Evolutionary conservation across 345 rosid genomes (phyloP).

Genomic region (Heritiera littoralis): DNA sequence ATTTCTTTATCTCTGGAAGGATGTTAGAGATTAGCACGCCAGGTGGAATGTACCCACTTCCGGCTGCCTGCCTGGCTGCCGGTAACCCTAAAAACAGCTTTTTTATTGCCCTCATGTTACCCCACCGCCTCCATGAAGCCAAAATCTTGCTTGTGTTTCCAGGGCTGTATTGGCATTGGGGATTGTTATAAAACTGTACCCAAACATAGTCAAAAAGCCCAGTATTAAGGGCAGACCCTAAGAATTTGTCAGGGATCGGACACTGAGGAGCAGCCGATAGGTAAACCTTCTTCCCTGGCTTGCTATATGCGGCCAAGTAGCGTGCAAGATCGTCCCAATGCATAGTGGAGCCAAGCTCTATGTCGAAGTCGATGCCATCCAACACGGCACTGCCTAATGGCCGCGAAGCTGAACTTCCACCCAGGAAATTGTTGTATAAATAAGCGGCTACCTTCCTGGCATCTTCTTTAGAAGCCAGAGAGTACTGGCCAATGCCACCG

Average conservation of each 20-base stretch:
- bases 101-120: conserved; percentile 22
- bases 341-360: conserved; percentile 42
- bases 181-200: conserved; percentile 25
- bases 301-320: conserved; percentile 32
- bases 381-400: conserved; percentile 55
- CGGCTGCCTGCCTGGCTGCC: conserved; percentile 7
- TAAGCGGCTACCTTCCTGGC: conserved; percentile 45
- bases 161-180: neutral
- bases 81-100: conserved; percentile 18
- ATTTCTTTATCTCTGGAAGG: conserved; percentile 44
- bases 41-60: conserved; percentile 18
- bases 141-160: neutral
- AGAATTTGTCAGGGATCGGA: neutral
- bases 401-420: conserved; percentile 45
- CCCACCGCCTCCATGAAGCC: conserved; percentile 14
- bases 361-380: conserved; percentile 62
- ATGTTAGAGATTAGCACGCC: conserved; percentile 21
- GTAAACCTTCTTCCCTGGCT: conserved; percentile 45
- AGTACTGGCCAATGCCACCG: conserved; percentile 49
- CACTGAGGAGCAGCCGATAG: conserved; percentile 60
- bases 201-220: conserved; percentile 23
- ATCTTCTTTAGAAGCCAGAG: conserved; percentile 45
- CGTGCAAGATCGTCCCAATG: conserved; percentile 53
- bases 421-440: conserved; percentile 47
- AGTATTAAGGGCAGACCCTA: conserved; percentile 5